Evolutionary conservation across 2,329 filamentous ascomycete genomes (phyloP), one percentile per base, ranked within the genome.

Genomic region (Cytospora chrysosperma): DNA sequence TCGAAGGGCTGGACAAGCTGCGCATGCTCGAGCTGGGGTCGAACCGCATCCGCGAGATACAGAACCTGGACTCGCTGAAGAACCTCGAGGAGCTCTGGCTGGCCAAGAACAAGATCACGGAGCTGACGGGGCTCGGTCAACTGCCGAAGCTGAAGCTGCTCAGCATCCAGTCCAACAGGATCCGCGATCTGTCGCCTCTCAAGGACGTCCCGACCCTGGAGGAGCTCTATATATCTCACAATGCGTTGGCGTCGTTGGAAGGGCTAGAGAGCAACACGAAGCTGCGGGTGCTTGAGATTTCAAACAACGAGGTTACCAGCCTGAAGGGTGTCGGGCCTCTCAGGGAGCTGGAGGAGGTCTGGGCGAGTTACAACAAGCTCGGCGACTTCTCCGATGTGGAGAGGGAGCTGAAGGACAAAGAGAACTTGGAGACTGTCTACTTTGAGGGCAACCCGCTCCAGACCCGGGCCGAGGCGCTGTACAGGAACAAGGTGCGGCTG

Each of bases 391-490:
- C 82, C 51, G 93, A 98, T 72, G 85, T 98, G 3, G 90, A 97
- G 77, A 84, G 83, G 62, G 71, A 91, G 70, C 77, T 99, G 67
- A 83, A 78, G 59, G 90, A 95, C 72, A 97, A 97, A 79, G 81
- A 90, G 72, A 79, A 88, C 43, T 77, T 98, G 69, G 87, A 88
- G 65, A 97, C 95, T 1, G 94, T 99, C 13, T 99, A 99, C 74
- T 96, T 99, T 68, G 95, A 99, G 74, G 93, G 93, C 1, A 97
- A 96, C 71, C 94, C 93, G 28, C 76, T 99, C 70, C 95, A 99
- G 78, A 81, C 87, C 65, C 84, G 83, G 61, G 86, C 85, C 5
- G 90, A 91, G n/a, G 91, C 91, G 1, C 77, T 97, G 66, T 99
- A 99, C 77, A 83, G 95, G 72, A 98, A 97, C 78, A 99, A 99